Conservation (phyloP, 148 eudicot species). For the Fallopia convolvulus region DNA sequence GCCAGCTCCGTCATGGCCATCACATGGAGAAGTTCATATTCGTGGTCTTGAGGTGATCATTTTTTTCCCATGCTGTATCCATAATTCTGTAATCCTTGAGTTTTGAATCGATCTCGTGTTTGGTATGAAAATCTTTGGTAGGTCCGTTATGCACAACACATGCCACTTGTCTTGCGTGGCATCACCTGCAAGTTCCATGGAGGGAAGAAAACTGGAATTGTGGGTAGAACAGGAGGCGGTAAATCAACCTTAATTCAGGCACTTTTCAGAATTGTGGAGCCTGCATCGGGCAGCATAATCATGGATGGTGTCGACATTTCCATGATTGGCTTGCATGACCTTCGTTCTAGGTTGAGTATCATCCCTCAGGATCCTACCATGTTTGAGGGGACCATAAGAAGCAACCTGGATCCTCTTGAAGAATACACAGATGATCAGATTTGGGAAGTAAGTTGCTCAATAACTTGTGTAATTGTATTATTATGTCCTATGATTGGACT, state of each 20-base stretch:
- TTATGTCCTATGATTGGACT: too few relatives aligned
- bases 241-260: conserved; percentile 61
- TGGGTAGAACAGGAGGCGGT: conserved; percentile 64
- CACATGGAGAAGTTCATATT: conserved; percentile 33
- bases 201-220: conserved; percentile 49
- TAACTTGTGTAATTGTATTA: not conserved
- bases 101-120: not conserved
- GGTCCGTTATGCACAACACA: conserved; percentile 48
- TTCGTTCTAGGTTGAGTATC: conserved; percentile 53
- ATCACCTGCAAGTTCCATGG: conserved; percentile 49
- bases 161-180: conserved; percentile 53
- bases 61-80: not conserved
- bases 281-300: conserved; percentile 39
- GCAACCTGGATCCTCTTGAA: conserved; percentile 60
- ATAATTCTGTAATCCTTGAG: too few relatives aligned
- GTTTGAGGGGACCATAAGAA: conserved; percentile 57
- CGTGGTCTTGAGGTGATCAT: conserved; percentile 39
- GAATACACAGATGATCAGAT: conserved; percentile 46
- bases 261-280: conserved; percentile 51
- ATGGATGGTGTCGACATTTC: conserved; percentile 40
- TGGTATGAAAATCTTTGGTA: conserved; percentile 9
- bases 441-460: conserved; percentile 36
- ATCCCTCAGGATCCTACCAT: conserved; percentile 67
- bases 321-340: conserved; percentile 44
- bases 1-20: conserved; percentile 28